Evolutionary conservation across 192 early-diverging fungal genomes (phyloP).

Genomic region (Borealophlyctis nickersoniae): DNA sequence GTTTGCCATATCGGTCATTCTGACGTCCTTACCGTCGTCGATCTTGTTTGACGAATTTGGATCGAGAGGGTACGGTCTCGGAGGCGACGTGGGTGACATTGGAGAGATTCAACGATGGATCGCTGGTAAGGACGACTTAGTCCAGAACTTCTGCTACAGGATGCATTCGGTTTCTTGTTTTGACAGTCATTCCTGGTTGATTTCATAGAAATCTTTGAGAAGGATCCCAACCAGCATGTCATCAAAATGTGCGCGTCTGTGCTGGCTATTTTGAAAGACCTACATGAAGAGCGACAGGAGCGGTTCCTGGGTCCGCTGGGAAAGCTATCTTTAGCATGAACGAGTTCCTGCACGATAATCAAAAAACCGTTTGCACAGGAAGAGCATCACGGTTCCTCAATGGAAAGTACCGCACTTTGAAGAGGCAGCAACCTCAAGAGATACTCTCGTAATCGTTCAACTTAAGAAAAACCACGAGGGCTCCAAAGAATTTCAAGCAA

Average conservation of each 20-base stretch:
- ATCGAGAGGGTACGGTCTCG: neutral
- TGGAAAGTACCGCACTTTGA: too few relatives aligned
- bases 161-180: neutral
- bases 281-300: neutral
- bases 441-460: too few relatives aligned
- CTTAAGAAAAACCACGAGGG: too few relatives aligned
- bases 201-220: neutral
- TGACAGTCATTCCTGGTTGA: neutral
- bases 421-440: too few relatives aligned
- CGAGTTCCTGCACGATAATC: too few relatives aligned
- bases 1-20: neutral
- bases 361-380: too few relatives aligned
- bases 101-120: neutral
- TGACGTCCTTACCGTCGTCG: conserved; percentile 1
- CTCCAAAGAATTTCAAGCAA: too few relatives aligned
- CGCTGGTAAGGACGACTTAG: neutral
- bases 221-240: neutral
- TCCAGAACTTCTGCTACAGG: too few relatives aligned
- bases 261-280: neutral
- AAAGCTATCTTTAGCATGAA: too few relatives aligned
- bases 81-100: neutral
- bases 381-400: too few relatives aligned
- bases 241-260: neutral
- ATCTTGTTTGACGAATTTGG: conserved; percentile 14
- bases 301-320: neutral